Base-by-base conservation (phyloP, 441 rosid genomes). In the Adansonia grandidieri region DNA sequence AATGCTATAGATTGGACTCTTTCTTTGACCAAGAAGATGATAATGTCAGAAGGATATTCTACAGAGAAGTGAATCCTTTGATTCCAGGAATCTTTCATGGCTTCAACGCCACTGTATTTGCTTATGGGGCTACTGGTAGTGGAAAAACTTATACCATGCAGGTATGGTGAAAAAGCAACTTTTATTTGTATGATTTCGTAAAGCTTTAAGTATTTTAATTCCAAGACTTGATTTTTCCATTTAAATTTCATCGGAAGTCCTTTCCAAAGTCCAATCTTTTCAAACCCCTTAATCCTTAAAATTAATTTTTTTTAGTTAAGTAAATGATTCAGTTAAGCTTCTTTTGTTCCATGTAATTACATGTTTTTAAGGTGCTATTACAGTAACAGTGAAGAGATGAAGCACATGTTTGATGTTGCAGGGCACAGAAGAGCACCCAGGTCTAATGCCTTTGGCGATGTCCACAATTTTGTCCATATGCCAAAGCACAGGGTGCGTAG, bases 81-180 rank as follows among this genome's bases (percentile, higher is more conserved):
- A 86, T 96, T 82, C 85, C 87, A 0, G 93, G 92, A 15, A 37
- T 92, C 13, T 93, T 93, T 65, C 82, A 73, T 3, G 97, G 98
- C 74, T 86, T 80, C 75, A 94, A 94, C 54, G 93, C 97, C 24
- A 92, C 98, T 0, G 96, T 92, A 20, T 93, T 94, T 71, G 97
- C 98, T 71, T 96, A 89, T 80, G 99, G 32, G 44, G 99, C 97
- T 58, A 92, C 98, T 3, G 98, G 98, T 42, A 96, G 98, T 67
- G 99, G 98, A 37, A 96, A 96, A 82, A 96, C 98, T n/a, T 96
- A 84, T 76, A 89, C 98, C 0, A 96, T 96, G 98, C 98, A 91
- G 98, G 99, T 94, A 77, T 0, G 48, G 42, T 10, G 10, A 22
- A 22, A 60, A 4, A 22, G 2, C 22, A 22, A 37, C 14, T 58